Base-by-base conservation (phyloP, 2,329 filamentous ascomycete species). In the Fusarium floridanum region DNA sequence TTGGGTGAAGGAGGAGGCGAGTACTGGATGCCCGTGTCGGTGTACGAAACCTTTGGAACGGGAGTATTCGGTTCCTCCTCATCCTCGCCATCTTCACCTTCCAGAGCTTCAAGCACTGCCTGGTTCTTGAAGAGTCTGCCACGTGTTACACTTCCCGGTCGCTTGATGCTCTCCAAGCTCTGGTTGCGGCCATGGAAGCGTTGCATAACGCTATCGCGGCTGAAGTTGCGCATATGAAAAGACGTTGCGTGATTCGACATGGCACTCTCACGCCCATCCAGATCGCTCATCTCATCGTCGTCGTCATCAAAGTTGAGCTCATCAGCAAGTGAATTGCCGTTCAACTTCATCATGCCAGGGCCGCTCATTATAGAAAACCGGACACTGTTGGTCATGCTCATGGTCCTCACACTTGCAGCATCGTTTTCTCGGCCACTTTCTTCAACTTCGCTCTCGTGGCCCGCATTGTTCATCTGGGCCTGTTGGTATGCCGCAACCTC, bases 281-380 rank as follows among this genome's bases (percentile, higher is more conserved):
- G 89, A 72, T 95, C 92, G 39, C 93, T 92, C 72, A 93, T 86
- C 64, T 91, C 89, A 36, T 95, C 94, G 66, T 96, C 94, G 66
- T 96, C 94, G 70, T 94, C 93, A 67, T 95, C 94, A 71, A 98
- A 93, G 71, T 94, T 92, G 64, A 99, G 88, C 84, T 99, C 97
- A 77, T 98, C 95, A 1, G 97, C 97, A 45, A 99, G 87, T 72
- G 93, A 97, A 68, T 95, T 83, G 2, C 93, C 93, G 76, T 91
- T 91, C 5, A 85, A 79, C 79, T 92, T 92, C 22, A 85, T 83
- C 11, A 85, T 82, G 5, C 87, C 88, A 9, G 84, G 83, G n/a
- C 88, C 87, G 72, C 88, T 91, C 71, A 93, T 85, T 27, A 92
- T 84, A 3, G 95, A 97, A 80, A 92, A 94, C 34, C 94, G 91